These are phyloP conservation scores for Fusarium staphyleae DNA, from an alignment of 2,329 filamentous ascomycete genomes.

Conservation along the genomic window DNA sequence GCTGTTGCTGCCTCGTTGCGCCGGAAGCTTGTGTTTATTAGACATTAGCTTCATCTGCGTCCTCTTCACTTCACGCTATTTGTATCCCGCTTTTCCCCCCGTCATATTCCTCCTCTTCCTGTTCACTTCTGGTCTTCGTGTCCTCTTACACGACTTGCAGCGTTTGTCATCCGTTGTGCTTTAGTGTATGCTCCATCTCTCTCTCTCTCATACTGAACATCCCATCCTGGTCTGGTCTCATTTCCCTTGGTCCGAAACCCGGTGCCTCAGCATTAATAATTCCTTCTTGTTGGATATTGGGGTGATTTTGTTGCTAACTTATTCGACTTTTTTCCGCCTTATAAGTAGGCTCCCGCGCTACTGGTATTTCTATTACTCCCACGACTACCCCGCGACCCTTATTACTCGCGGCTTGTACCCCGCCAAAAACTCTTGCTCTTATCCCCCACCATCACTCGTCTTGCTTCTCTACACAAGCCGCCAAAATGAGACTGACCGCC, in stretches of 20 bases:
- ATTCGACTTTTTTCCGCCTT: conserved; percentile 31
- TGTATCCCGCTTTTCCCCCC: conserved; percentile 23
- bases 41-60: conserved; percentile 13
- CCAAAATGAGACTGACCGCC: conserved; percentile 65
- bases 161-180: conserved; percentile 7
- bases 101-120: neutral
- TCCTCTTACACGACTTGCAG: conserved; percentile 21
- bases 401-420: conserved; percentile 33
- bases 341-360: conserved; percentile 29
- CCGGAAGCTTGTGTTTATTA: conserved; percentile 21
- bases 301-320: conserved; percentile 36
- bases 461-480: conserved; percentile 45
- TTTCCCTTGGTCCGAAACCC: conserved; percentile 23
- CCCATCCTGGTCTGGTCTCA: conserved; percentile 29
- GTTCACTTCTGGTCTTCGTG: conserved; percentile 11
- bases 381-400: conserved; percentile 41
- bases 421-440: conserved; percentile 38
- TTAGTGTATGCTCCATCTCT: conserved; percentile 18
- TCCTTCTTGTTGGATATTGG: conserved; percentile 13
- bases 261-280: conserved; percentile 29
- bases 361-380: conserved; percentile 33
- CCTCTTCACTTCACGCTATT: conserved; percentile 17
- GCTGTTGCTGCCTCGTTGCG: conserved; percentile 2
- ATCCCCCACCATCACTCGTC: conserved; percentile 29
- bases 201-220: conserved; percentile 13